Evolutionary conservation across 257 asterid genomes (phyloP).

Genomic region (Paraleonurus japonicus): DNA sequence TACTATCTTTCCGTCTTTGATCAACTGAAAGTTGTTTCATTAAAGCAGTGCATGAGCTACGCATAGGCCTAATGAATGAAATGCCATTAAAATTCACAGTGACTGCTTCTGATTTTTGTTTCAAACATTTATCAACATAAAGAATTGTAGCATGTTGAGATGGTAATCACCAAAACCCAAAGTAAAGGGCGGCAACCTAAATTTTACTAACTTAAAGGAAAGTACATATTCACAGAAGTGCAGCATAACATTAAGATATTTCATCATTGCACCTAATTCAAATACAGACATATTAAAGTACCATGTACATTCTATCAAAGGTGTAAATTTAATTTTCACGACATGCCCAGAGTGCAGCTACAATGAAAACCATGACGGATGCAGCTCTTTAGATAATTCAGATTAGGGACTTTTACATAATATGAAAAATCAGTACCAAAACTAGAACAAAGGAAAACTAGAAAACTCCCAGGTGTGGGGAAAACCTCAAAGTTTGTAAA

Average conservation of each 20-base stretch:
- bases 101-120: neutral
- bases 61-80: neutral
- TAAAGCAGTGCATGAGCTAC: neutral
- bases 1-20: neutral
- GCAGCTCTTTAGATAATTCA: neutral
- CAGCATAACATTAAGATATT: slow-evolving; percentile 2
- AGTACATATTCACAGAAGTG: slow-evolving; percentile 7
- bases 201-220: slow-evolving; percentile 10
- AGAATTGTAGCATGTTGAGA: neutral
- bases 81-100: neutral
- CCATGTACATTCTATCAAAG: neutral
- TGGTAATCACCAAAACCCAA: neutral
- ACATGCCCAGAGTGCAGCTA: slow-evolving; percentile 8
- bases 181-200: slow-evolving; percentile 12
- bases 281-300: neutral
- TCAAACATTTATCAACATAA: neutral
- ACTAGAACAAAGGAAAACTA: neutral
- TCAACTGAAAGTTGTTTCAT: neutral
- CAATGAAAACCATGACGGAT: slow-evolving; percentile 10
- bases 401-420: neutral
- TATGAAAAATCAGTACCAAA: neutral
- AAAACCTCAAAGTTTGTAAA: neutral
- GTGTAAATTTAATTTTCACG: neutral
- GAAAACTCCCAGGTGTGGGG: neutral
- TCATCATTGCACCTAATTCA: neutral